These are phyloP conservation scores for Oryza meridionalis DNA, from an alignment of 176 grass and related monocot genomes.

Conservation along the genomic window DNA sequence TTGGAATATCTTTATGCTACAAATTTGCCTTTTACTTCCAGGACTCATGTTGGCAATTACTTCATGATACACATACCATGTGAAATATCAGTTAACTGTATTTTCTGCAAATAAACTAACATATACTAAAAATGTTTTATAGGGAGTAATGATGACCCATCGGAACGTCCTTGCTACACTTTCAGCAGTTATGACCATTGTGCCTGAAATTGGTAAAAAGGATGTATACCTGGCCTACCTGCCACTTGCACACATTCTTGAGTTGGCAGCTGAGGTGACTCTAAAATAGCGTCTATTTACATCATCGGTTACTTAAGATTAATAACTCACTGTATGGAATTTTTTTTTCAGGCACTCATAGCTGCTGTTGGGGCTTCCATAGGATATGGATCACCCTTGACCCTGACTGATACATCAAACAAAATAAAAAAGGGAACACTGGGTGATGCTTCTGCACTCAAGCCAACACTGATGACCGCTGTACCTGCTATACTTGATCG, in stretches of 20 bases:
- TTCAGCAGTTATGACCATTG: constrained; percentile 91
- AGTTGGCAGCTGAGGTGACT: constrained; percentile 85
- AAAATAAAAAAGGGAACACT: constrained; percentile 92
- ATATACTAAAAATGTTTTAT: constrained; percentile 35
- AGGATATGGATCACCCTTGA: constrained; percentile 92
- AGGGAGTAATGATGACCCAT: constrained; percentile 99
- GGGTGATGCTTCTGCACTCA: constrained; percentile 87
- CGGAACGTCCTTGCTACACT: constrained; percentile 81
- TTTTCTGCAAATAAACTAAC: constrained; percentile 26
- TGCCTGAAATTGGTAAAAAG: constrained; percentile 71
- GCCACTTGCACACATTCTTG: constrained; percentile 95
- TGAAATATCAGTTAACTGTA: not conserved
- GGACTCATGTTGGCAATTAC: not conserved
- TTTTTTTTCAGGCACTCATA: constrained; percentile 65
- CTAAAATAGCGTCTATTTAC: constrained; percentile 9
- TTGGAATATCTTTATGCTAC: constrained; percentile 6
- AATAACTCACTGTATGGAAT: constrained; percentile 22
- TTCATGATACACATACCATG: not conserved
- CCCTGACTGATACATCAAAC: constrained; percentile 91
- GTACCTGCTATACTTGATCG: constrained; percentile 95
- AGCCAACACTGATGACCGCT: constrained; percentile 85
- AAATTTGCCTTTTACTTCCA: constrained; percentile 10
- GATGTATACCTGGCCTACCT: constrained; percentile 91
- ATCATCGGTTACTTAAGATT: constrained; percentile 37
- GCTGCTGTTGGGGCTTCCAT: constrained; percentile 77